Evolutionary conservation across 805 yeast genomes (phyloP), one percentile per base, ranked within the genome.

Genomic region (Blastobotrys mokoenaii): DNA sequence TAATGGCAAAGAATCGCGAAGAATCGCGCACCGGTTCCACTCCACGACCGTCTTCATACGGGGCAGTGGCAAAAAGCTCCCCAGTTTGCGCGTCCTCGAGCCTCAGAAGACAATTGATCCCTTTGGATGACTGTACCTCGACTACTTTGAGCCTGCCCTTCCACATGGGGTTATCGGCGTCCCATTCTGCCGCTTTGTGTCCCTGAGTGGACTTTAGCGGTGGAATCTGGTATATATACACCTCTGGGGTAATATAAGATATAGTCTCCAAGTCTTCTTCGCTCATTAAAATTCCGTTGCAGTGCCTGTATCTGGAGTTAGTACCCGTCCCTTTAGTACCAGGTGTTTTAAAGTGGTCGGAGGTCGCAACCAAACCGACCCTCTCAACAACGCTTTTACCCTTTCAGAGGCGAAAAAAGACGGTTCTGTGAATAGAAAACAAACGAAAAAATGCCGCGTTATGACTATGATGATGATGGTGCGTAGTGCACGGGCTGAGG

Each of bases 11-110:
- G 38, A 61, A 59, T 35, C 66, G 53, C 6, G 63, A 51, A 25
- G 66, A 63, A 48, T 61, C 65, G 11, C 49, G 35, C 2, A 62
- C 69, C 17, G 59, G 56, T 29, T 47, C 56, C 2, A 70, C 57
- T 17, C 63, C 68, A 12, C 47, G 49, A 14, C 64, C 67, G 20
- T 50, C 56, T 22, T 53, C 54, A 46, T 64, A 68, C 3, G 60
- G 64, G 1, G 69, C 66, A 8, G 37, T 45, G 0, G 72, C 73
- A 50, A 71, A 67, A 41, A 63, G 45, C 29, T 55, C 64, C 17
- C 62, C 63, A 2, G 52, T 46, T 17, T 45, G 42, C 15, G 45
- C 34, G 44, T 63, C 65, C 38, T 56, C 61, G 32, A 66, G 55
- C 35, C 56, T 54, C 25, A 67, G 46, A 15, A 56, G 53, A 45